Percentiles rank a stretch among this genome's conserved stretches.
Evolutionary conservation across 345 rosid species (phyloP).

Genomic region (Pugionium cornutum): DNA sequence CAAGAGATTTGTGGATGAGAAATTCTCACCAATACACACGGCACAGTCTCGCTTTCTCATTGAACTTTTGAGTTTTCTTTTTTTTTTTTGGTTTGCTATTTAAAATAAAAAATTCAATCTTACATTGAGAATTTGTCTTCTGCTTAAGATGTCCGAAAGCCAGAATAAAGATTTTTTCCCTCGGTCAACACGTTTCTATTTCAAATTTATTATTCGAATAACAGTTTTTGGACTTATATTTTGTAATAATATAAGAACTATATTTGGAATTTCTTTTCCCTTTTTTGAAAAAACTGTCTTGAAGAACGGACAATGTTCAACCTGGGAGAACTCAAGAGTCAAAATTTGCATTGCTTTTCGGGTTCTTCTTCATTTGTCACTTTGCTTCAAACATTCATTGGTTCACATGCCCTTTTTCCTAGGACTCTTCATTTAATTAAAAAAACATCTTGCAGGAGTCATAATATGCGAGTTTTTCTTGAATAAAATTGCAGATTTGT

Average conservation of each 20-base stretch:
- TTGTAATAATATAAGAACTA: not conserved
- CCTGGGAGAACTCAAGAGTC: slow-evolving; percentile 33
- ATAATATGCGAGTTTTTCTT: not conserved
- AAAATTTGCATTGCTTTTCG: slow-evolving; percentile 32
- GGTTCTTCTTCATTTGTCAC: slow-evolving; percentile 34
- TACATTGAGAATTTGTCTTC: not conserved
- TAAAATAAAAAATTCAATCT: too few species aligned
- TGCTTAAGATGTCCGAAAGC: slow-evolving; percentile 37
- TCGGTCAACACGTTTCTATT: slow-evolving; percentile 22
- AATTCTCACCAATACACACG: slow-evolving; percentile 27
- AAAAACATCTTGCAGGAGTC: not conserved
- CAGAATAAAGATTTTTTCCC: slow-evolving; percentile 10
- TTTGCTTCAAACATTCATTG: slow-evolving; percentile 43
- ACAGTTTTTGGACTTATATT: not conserved
- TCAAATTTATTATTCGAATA: slow-evolving; percentile 23
- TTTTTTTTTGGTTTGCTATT: not conserved
- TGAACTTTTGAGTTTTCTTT: not conserved
- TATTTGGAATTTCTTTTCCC: too few species aligned
- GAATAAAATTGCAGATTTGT: not conserved
- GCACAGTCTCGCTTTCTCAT: slow-evolving; percentile 16
- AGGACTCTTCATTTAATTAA: slow-evolving; percentile 5
- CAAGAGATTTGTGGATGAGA: slow-evolving; percentile 38
- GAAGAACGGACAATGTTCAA: slow-evolving; percentile 31
- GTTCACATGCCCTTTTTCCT: slow-evolving; percentile 19
- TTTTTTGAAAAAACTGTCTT: not conserved